Conservation (phyloP, 2,329 filamentous ascomycete species). For the Pseudogymnoascus sp. region DNA sequence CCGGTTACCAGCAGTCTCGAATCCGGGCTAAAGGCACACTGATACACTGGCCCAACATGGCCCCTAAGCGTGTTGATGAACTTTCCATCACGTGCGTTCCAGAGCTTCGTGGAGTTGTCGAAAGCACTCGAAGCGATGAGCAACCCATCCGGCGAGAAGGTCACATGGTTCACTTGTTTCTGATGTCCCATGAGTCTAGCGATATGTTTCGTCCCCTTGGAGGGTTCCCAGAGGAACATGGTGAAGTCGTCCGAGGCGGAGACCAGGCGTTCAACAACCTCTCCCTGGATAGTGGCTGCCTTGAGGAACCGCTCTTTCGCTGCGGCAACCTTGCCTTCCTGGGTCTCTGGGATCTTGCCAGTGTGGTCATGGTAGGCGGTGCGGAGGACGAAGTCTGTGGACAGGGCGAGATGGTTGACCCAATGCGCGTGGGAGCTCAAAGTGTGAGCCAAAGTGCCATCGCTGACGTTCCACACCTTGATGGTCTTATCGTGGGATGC, state of each 20-base stretch:
- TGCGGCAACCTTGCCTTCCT: conserved; percentile 62
- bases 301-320: conserved; percentile 79
- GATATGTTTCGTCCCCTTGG: conserved; percentile 69
- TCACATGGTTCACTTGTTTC: conserved; percentile 93
- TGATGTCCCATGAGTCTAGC: conserved; percentile 89
- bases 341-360: conserved; percentile 56
- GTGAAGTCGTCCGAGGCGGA: conserved; percentile 94
- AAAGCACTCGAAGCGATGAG: conserved; percentile 83
- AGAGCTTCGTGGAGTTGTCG: conserved; percentile 92
- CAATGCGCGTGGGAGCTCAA: conserved; percentile 81
- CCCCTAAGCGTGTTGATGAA: conserved; percentile 84
- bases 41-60: conserved; percentile 86
- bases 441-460: conserved; percentile 72
- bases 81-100: conserved; percentile 66
- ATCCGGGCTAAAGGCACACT: conserved; percentile 86
- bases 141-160: conserved; percentile 82
- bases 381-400: conserved; percentile 80
- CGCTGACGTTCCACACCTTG: conserved; percentile 76
- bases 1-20: conserved; percentile 79
- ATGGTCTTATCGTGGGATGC: conserved; percentile 86
- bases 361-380: conserved; percentile 83
- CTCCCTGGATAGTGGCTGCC: conserved; percentile 66
- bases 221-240: conserved; percentile 90
- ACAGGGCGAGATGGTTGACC: conserved; percentile 91
- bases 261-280: conserved; percentile 73